Base-by-base conservation (phyloP, 805 yeast species). In the Saturnispora ahearnii region DNA sequence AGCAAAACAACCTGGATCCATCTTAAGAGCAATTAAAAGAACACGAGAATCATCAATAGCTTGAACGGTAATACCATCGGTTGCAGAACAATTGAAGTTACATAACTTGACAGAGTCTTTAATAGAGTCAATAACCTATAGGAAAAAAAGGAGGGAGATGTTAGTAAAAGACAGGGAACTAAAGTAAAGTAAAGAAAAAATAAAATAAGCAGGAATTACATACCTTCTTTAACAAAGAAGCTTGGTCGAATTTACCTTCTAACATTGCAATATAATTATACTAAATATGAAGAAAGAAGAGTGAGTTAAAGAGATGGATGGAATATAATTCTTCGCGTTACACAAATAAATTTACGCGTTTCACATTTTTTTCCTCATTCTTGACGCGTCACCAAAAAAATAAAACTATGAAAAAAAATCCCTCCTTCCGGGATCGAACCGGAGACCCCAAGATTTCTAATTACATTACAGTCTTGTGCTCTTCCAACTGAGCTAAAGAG, bases 11-110 rank as follows among this genome's bases (percentile, higher is more conserved):
- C 86, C 90, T 55, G 82, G 80, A 52, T 95, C 96, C 57, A 93
- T 84, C 59, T 87, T 79, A 55, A 93, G 73, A 21, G 96, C 85
- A 38, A 91, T 96, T 56, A 93, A 77, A 55, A 90, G 78, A 52
- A 93, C 96, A 75, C 97, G 87, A 28, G 99, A 89, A 65, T 89
- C 95, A 70, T 93, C 99, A 58, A 93, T 93, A 28, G 99, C 98
- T 73, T 93, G 98, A 22, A 95, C 91, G 10, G 95, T 84, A 62
- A 93, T 84, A 58, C 99, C 99, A 22, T 61, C 58, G 55, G 81
- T 78, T 67, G 87, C 93, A n/a, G 95, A 81, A 73, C 97, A 93
- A 73, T 89, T 93, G 76, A 93, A 87, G 76, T 93, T 93, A 73
- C 97, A 93, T 60, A 90, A 77, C 62, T 87, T 87, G 55, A 93